phyloP scores from a whole-genome alignment of 1,284 basidiomycete species.

The Trichosporon sp. region DNA sequence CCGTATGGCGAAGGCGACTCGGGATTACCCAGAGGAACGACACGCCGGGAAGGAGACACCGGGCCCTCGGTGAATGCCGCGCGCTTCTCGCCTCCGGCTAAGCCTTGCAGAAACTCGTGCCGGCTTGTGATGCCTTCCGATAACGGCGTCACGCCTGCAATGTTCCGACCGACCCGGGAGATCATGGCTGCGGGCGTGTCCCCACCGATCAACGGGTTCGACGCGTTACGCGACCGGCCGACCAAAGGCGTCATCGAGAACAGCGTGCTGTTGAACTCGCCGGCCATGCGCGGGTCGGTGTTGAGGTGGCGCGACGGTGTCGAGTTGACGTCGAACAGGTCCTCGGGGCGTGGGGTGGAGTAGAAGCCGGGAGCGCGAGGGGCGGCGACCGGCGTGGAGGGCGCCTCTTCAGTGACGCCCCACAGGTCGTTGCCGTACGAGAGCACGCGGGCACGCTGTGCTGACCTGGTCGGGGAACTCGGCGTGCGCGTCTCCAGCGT shows the following conservation, averaged over 20 bases:
- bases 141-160: slow-evolving; percentile 32
- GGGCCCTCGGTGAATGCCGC: slow-evolving; percentile 25
- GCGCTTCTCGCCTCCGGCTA: slow-evolving; percentile 23
- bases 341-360: slow-evolving; percentile 50
- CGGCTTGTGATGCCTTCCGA: slow-evolving; percentile 37
- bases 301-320: slow-evolving; percentile 53
- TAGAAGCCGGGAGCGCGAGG: slow-evolving; percentile 36
- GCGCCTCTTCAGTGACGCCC: slow-evolving; percentile 40
- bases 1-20: slow-evolving; percentile 44
- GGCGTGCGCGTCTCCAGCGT: slow-evolving; percentile 37
- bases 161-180: slow-evolving; percentile 31
- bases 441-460: slow-evolving; percentile 45
- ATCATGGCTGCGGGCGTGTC: slow-evolving; percentile 28
- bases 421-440: slow-evolving; percentile 51
- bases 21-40: slow-evolving; percentile 38
- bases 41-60: slow-evolving; percentile 33
- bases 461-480: slow-evolving; percentile 31
- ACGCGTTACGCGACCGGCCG: slow-evolving; percentile 42
- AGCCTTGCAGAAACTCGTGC: slow-evolving; percentile 46
- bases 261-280: slow-evolving; percentile 46
- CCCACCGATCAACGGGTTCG: slow-evolving; percentile 36
- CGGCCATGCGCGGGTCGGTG: slow-evolving; percentile 36
- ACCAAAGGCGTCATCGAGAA: slow-evolving; percentile 52
- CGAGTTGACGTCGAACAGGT: slow-evolving; percentile 53
- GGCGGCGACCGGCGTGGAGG: slow-evolving; percentile 46